Evolutionary conservation across 2,329 filamentous ascomycete genomes (phyloP).

Genomic region (Colletotrichum coccodes): DNA sequence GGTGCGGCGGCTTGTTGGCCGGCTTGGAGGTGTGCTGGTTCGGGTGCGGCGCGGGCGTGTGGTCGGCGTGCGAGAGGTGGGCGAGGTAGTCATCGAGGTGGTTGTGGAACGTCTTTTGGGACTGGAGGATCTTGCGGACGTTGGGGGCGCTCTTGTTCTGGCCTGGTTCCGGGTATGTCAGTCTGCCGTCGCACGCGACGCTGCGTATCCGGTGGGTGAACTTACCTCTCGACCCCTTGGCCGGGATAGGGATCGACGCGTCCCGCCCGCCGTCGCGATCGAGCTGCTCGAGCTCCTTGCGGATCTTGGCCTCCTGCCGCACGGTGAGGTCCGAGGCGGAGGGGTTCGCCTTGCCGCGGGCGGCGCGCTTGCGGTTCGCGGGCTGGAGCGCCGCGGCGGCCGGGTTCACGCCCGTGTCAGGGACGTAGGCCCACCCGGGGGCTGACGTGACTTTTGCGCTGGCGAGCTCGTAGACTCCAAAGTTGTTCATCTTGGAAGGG

Average conservation of each 20-base stretch:
- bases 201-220: not conserved
- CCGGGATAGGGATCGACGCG: constrained; percentile 75
- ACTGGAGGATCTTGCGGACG: constrained; percentile 81
- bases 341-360: constrained; percentile 64
- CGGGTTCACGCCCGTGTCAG: constrained; percentile 73
- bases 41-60: constrained; percentile 41
- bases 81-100: constrained; percentile 84
- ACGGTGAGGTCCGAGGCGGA: constrained; percentile 76
- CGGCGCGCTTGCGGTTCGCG: constrained; percentile 77
- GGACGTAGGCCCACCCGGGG: constrained; percentile 93
- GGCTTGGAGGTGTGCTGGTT: constrained; percentile 40
- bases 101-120: constrained; percentile 85
- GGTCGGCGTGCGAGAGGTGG: constrained; percentile 58
- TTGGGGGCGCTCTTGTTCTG: constrained; percentile 72
- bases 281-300: constrained; percentile 84
- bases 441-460: constrained; percentile 74
- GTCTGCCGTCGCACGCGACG: not conserved
- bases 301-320: constrained; percentile 83
- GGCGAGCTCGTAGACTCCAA: constrained; percentile 86
- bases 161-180: constrained; percentile 39
- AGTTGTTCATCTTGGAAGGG: constrained; percentile 65
- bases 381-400: constrained; percentile 62
- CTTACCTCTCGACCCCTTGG: constrained; percentile 58
- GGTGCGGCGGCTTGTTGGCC: constrained; percentile 33
- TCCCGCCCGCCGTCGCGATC: constrained; percentile 83